Base-by-base conservation (phyloP, 331 rosid genomes). In the Rhamnella rubrinervis region DNA sequence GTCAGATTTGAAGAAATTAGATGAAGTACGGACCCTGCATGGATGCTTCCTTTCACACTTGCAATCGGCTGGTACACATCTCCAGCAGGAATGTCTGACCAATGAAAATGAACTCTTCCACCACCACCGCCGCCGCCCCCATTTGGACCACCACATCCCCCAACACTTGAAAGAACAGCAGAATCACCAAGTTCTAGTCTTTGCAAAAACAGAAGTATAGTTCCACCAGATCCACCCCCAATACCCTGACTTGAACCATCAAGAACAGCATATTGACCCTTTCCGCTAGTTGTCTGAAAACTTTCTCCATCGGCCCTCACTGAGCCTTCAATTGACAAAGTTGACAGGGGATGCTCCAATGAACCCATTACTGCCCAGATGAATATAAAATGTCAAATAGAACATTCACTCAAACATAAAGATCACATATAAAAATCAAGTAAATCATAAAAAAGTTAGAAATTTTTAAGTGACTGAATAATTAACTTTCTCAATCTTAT, bases 151-250 rank as follows among this genome's bases (percentile, higher is more conserved):
- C 96, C 95, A 61, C 82, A 78, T 71, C 99, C 97, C 55, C 97
- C 97, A 78, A 68, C 81, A 81, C 87, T 83, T 51, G 99, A 95
- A 72, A 91, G 82, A 67, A 78, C 14, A 74, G 97, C 90, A 75
- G 88, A 83, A 61, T 77, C 84, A 53, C 88, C 80, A 64, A 95
- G 89, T 57, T 68, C 71, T 71, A 95, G n/a, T 2, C 79, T 77
- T 69, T 61, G 92, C 77, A 95, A 78, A 88, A 95, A 95, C 76
- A 91, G 51, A 72, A 95, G 96, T 78, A 95, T 76, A 44, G 92
- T 87, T 81, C 99, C 99, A 72, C 99, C 99, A 49, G 99, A 95
- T 56, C 96, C 99, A 58, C 99, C 99, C 37, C 99, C 99, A 56
- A 93, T 93, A 62, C 85, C 92, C 59, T 84, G 91, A 75, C 71